These are phyloP conservation scores for Climacium dendroides DNA, from an alignment of 225 moss, liverwort and hornwort genomes.

Conservation along the genomic window DNA sequence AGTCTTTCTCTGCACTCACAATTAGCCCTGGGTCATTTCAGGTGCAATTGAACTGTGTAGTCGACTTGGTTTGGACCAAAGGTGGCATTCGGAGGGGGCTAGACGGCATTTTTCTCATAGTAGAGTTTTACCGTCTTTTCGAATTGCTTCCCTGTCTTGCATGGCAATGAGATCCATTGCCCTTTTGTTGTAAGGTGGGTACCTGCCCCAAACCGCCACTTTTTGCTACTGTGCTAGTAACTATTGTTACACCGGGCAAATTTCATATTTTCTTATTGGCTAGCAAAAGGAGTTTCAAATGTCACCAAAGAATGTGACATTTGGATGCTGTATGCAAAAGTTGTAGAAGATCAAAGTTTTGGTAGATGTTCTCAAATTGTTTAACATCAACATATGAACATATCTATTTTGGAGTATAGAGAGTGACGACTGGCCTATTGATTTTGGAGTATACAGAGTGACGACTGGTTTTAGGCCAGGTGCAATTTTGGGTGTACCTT, in stretches of 20 bases:
- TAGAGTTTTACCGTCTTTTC: constrained; percentile 9
- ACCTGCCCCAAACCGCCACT: not conserved
- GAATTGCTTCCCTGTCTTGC: constrained; percentile 4
- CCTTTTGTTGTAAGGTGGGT: not conserved
- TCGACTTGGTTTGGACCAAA: constrained; percentile 17
- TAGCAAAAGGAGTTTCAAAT: not conserved
- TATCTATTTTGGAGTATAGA: not conserved
- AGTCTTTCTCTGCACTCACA: constrained; percentile 31
- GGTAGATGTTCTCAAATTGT: too few species aligned
- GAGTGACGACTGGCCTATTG: too few species aligned
- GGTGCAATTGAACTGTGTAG: constrained; percentile 24
- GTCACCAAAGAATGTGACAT: not conserved
- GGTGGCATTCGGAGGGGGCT: constrained; percentile 11
- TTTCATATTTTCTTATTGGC: not conserved
- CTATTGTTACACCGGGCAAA: too few species aligned
- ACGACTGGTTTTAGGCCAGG: too few species aligned
- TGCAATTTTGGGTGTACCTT: not conserved
- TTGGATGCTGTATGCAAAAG: too few species aligned
- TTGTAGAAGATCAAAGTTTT: not conserved
- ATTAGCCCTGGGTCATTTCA: constrained; percentile 22
- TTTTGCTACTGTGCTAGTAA: not conserved
- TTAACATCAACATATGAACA: too few species aligned
- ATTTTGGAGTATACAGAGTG: not conserved
- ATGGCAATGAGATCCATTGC: not conserved
- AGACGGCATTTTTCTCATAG: constrained; percentile 9